These are phyloP conservation scores for Eucalyptus regnans DNA, from an alignment of 345 rosid species.

Conservation along the genomic window DNA sequence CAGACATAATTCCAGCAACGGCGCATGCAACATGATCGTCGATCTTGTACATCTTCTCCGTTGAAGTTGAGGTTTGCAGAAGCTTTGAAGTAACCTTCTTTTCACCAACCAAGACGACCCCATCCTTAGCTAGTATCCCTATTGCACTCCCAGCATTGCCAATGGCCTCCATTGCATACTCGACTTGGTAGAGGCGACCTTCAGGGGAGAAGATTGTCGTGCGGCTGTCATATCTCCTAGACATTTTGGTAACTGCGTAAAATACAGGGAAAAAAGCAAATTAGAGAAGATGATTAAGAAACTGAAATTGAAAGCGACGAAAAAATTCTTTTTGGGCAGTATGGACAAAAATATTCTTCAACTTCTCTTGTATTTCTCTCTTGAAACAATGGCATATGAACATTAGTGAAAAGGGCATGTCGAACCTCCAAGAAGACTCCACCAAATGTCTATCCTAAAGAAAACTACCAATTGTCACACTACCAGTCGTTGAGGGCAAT, in stretches of 20 bases:
- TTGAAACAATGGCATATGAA: background rate
- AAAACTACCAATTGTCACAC: background rate
- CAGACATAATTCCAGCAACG: conserved; percentile 98
- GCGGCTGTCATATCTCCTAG: conserved; percentile 98
- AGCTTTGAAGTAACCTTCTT: conserved; percentile 98
- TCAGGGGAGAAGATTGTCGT: conserved; percentile 98
- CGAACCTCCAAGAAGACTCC: background rate
- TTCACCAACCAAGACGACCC: conserved; percentile 87
- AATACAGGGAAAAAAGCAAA: background rate
- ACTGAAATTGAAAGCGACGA: background rate
- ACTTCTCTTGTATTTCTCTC: background rate
- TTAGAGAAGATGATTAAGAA: background rate
- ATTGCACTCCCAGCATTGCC: conserved; percentile 96
- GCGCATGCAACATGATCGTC: conserved; percentile 97
- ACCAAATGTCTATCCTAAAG: background rate
- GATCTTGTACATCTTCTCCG: conserved; percentile 96
- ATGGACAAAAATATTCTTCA: background rate
- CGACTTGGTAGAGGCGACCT: conserved; percentile 98
- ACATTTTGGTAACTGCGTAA: conserved; percentile 20
- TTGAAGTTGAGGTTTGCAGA: conserved; percentile 80
- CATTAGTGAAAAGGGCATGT: background rate
- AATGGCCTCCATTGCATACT: conserved; percentile 98
- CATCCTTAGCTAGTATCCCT: conserved; percentile 82
- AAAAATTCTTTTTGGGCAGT: background rate
- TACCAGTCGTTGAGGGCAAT: background rate